A percentile compares a stretch with the other conserved stretches of the same genome.
Evolutionary conservation across 345 rosid genomes (phyloP).

Genomic region (Heritiera fomes): DNA sequence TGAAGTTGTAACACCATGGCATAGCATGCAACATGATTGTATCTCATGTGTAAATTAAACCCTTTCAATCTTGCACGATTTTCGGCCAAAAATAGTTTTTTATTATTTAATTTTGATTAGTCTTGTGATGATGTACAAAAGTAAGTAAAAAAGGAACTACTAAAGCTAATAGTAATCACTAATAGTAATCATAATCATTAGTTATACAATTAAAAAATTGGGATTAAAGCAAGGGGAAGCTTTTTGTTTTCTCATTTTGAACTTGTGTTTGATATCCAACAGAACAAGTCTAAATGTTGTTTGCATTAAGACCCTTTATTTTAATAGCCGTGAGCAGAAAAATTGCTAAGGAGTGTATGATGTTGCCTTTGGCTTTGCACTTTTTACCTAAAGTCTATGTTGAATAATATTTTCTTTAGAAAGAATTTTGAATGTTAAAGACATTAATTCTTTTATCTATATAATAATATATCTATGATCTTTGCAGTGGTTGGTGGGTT

Average conservation of each 20-base stretch:
- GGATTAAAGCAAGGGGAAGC: not conserved
- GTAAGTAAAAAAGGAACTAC: not conserved
- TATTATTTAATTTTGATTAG: not conserved
- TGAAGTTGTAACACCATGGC: not conserved
- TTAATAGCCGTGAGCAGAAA: not conserved
- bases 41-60: not conserved
- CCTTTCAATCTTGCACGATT: not conserved
- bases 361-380: constrained; percentile 12
- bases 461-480: not conserved
- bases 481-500: not conserved
- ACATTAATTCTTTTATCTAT: not conserved
- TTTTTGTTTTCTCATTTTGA: not conserved
- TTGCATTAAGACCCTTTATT: constrained; percentile 1
- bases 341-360: not conserved
- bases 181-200: not conserved
- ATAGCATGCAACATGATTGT: not conserved
- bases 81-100: not conserved
- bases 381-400: not conserved
- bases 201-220: not conserved
- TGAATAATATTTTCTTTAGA: not conserved
- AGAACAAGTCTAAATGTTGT: not conserved
- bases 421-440: not conserved
- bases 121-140: not conserved
- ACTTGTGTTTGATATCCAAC: not conserved
- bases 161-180: not conserved